These are phyloP conservation scores for Eucalyptus viminalis DNA, from an alignment of 345 rosid species.

Conservation along the genomic window DNA sequence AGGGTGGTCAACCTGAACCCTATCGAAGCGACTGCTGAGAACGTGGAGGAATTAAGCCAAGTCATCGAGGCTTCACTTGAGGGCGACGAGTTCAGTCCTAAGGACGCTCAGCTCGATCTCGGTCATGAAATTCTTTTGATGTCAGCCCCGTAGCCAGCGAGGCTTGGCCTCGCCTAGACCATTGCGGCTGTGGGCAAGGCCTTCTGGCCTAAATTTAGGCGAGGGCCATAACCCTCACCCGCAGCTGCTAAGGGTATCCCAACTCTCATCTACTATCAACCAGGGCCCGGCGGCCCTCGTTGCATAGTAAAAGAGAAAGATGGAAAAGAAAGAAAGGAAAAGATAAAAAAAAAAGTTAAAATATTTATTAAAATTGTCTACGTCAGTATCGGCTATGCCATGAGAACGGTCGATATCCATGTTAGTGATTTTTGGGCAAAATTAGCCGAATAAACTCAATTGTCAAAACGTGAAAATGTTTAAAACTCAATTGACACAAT, in stretches of 20 bases:
- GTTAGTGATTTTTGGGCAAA: fast-evolving
- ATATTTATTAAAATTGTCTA: no score
- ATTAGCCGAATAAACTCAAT: fast-evolving
- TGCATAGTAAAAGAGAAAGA: neutral
- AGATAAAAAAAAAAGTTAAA: no score
- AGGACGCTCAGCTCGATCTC: slow-evolving; percentile 69
- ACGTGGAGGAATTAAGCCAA: slow-evolving; percentile 60
- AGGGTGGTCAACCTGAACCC: neutral
- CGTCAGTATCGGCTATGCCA: fast-evolving
- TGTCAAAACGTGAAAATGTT: fast-evolving
- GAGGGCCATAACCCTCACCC: neutral
- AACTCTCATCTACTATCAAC: no score
- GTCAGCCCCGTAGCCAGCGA: no score
- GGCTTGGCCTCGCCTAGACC: no score
- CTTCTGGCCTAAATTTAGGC: no score
- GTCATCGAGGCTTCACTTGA: slow-evolving; percentile 44
- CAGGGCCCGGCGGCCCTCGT: neutral
- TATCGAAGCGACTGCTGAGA: slow-evolving; percentile 64
- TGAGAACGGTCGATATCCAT: neutral
- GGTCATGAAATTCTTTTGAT: slow-evolving; percentile 28
- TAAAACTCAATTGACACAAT: no score
- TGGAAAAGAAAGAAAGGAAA: no score
- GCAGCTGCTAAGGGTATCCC: fast-evolving
- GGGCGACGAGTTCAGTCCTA: slow-evolving; percentile 52
- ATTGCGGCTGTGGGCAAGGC: no score